Percentiles rank a stretch among this genome's conserved stretches.
phyloP scores from a whole-genome alignment of 345 rosid genomes.

The Hypericum androsaemum region DNA sequence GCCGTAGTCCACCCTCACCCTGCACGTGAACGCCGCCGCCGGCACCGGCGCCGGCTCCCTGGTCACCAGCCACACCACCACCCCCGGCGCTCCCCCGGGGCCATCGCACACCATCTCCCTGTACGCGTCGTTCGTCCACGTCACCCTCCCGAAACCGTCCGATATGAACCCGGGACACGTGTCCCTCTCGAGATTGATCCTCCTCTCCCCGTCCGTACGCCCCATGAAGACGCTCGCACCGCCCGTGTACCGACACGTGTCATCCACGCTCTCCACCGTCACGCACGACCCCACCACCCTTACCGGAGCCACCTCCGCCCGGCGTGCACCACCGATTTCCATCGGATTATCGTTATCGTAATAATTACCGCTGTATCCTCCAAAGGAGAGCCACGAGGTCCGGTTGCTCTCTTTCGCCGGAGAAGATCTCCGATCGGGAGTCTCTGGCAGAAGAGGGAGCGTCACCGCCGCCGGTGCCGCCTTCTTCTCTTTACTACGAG shows the following conservation, averaged over 20 bases:
- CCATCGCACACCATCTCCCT: constrained; percentile 43
- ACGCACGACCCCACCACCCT: constrained; percentile 40
- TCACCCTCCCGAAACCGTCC: constrained; percentile 51
- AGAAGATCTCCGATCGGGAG: constrained; percentile 31
- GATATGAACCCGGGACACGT: constrained; percentile 78
- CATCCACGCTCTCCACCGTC: constrained; percentile 68
- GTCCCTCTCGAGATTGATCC: constrained; percentile 43
- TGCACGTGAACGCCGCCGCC: background rate
- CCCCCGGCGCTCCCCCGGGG: constrained; percentile 11
- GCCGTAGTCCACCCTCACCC: constrained; percentile 15
- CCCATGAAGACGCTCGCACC: constrained; percentile 27
- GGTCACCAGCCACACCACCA: constrained; percentile 56
- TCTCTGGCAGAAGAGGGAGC: constrained; percentile 56
- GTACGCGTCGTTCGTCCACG: constrained; percentile 68
- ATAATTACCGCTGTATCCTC: constrained; percentile 9
- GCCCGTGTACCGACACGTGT: constrained; percentile 45
- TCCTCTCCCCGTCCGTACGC: constrained; percentile 46
- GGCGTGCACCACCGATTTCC: background rate
- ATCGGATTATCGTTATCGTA: background rate
- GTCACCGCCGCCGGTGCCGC: constrained; percentile 25
- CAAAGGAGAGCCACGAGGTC: constrained; percentile 45
- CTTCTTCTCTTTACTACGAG: background rate
- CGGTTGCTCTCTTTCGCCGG: constrained; percentile 11
- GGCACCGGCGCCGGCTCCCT: constrained; percentile 29
- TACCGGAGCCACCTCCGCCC: constrained; percentile 12